A percentile compares a stretch with the other conserved stretches of the same genome.
Evolutionary conservation across 2,329 filamentous ascomycete species (phyloP).

Genomic region (Dactylellina sp.): DNA sequence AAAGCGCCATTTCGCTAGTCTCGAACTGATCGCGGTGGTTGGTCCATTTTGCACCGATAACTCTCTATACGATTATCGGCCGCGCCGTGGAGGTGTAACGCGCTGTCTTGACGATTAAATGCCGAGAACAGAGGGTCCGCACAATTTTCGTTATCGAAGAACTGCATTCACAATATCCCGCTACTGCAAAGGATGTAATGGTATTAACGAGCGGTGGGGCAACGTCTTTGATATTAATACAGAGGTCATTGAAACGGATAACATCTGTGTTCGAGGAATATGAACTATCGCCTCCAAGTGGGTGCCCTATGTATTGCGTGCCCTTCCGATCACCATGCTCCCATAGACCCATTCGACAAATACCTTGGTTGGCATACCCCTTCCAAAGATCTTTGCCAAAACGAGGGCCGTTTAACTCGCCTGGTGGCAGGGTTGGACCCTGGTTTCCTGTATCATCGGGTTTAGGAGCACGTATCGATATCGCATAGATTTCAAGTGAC

Average conservation of each 20-base stretch:
- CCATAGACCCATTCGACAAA: slow-evolving; percentile 9
- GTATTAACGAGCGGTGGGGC: neutral
- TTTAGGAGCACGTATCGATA: too few species aligned
- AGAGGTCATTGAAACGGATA: slow-evolving; percentile 8
- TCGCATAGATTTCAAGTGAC: too few species aligned
- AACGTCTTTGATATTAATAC: slow-evolving; percentile 7
- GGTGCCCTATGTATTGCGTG: neutral
- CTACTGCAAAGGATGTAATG: neutral
- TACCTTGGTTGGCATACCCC: neutral
- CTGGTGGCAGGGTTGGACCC: neutral
- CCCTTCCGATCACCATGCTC: neutral
- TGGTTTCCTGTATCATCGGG: too few species aligned
- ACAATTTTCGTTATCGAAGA: slow-evolving; percentile 12
- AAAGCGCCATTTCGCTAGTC: too few species aligned
- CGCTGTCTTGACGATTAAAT: too few species aligned
- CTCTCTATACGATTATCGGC: too few species aligned
- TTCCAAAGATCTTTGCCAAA: neutral
- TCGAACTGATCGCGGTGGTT: too few species aligned
- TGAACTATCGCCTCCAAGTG: neutral
- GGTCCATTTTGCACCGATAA: too few species aligned
- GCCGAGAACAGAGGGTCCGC: too few species aligned
- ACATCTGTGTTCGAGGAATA: neutral
- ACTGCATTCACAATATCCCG: slow-evolving; percentile 4
- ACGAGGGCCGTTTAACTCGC: neutral
- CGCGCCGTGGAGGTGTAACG: too few species aligned